These are phyloP conservation scores for Scopulariopsis brevicaulis DNA, from an alignment of 2,329 filamentous ascomycete genomes.

Conservation along the genomic window DNA sequence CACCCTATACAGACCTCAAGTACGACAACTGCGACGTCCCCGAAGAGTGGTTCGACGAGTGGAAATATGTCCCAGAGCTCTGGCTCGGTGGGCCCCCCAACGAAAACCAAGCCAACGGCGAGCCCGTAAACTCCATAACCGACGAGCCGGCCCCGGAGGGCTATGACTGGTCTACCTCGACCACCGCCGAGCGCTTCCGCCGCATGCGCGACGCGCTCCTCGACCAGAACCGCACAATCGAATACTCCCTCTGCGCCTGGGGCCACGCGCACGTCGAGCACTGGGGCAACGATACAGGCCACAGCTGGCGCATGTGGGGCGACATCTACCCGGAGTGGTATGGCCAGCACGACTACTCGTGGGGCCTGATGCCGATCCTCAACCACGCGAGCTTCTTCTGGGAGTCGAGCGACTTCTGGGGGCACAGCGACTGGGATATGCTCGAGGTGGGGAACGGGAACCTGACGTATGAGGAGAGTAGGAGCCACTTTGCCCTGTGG, in stretches of 20 bases:
- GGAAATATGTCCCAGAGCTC: constrained; percentile 15
- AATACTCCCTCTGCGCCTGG: constrained; percentile 43
- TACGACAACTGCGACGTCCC: constrained; percentile 39
- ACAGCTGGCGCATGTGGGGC: constrained; percentile 31
- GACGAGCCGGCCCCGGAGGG: constrained; percentile 25
- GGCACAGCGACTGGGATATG: constrained; percentile 38
- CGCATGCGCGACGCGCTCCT: constrained; percentile 40
- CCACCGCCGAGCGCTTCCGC: constrained; percentile 31
- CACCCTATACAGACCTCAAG: constrained; percentile 9
- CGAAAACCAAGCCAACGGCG: constrained; percentile 4
- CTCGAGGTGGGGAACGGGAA: constrained; percentile 37
- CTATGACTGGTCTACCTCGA: constrained; percentile 38
- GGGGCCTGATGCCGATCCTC: constrained; percentile 23
- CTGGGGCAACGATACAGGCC: constrained; percentile 36
- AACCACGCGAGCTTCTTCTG: constrained; percentile 35
- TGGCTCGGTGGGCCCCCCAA: constrained; percentile 12
- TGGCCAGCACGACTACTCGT: constrained; percentile 12
- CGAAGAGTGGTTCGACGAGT: constrained; percentile 22
- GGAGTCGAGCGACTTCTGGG: constrained; percentile 32
- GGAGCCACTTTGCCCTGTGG: constrained; percentile 40
- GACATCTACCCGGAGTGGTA: constrained; percentile 27
- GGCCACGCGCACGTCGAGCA: constrained; percentile 34
- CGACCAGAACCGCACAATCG: constrained; percentile 29
- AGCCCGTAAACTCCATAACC: constrained; percentile 12
- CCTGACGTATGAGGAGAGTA: constrained; percentile 29